Evolutionary conservation across 2,329 filamentous ascomycete species (phyloP).

Genomic region (Ophiostoma novo-ulmi): DNA sequence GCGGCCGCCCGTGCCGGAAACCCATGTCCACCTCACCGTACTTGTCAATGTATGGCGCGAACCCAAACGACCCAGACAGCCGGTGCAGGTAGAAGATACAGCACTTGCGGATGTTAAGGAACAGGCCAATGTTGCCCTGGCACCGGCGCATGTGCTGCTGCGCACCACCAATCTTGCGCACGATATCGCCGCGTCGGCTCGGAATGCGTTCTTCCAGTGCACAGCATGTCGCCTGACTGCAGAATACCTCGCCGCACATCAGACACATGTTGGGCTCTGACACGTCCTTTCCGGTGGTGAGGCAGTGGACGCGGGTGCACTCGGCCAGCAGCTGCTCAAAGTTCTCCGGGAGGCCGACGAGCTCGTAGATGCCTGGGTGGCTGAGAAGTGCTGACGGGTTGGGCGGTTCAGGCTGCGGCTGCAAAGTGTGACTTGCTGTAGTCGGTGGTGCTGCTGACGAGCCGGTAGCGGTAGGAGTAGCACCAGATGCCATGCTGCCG

Average conservation of each 20-base stretch:
- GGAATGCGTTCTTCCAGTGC: constrained; percentile 55
- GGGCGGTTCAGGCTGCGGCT: constrained; percentile 24
- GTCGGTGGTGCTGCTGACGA: background rate
- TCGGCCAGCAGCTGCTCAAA: constrained; percentile 92
- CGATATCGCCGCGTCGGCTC: constrained; percentile 35
- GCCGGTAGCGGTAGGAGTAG: background rate
- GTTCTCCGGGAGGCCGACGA: constrained; percentile 85
- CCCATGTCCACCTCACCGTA: constrained; percentile 96
- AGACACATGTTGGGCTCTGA: constrained; percentile 88
- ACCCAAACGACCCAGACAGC: constrained; percentile 73
- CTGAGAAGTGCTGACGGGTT: constrained; percentile 48
- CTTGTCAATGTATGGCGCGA: constrained; percentile 89
- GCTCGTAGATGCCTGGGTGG: constrained; percentile 89
- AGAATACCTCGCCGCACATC: constrained; percentile 95
- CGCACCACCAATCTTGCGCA: constrained; percentile 62
- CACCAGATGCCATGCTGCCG: constrained; percentile 11
- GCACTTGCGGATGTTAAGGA: constrained; percentile 96
- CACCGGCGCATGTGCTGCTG: constrained; percentile 80
- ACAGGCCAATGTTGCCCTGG: constrained; percentile 83
- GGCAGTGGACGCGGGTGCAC: constrained; percentile 75
- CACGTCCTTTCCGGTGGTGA: constrained; percentile 84
- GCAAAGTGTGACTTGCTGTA: background rate
- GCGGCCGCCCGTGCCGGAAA: constrained; percentile 76
- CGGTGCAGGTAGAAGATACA: constrained; percentile 82
- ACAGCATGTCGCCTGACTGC: constrained; percentile 89